These are phyloP conservation scores for Arthrobotrys pseudoclavata DNA, from an alignment of 2,329 filamentous ascomycete species.

Conservation along the genomic window DNA sequence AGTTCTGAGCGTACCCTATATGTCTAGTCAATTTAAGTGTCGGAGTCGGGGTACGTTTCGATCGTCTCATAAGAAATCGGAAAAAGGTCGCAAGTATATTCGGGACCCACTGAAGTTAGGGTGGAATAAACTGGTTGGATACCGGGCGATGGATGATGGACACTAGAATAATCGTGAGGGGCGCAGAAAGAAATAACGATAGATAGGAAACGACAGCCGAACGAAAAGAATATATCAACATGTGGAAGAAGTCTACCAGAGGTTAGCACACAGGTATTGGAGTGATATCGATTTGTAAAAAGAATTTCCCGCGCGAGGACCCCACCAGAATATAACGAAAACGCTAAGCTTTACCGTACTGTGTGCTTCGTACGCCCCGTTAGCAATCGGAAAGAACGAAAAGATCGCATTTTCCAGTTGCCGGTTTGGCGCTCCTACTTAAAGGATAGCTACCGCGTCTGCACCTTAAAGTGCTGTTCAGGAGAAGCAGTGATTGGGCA, in stretches of 20 bases:
- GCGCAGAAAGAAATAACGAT: neutral
- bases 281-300: neutral
- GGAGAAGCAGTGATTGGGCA: conserved; percentile 13
- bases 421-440: conserved; percentile 31
- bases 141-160: no score
- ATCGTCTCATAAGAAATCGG: neutral
- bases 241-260: neutral
- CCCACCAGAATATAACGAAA: neutral
- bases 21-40: neutral
- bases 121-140: no score
- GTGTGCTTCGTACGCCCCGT: conserved; percentile 10
- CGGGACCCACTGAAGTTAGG: no score
- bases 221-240: neutral
- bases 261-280: neutral
- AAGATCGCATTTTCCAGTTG: neutral
- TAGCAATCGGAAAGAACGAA: neutral
- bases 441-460: neutral
- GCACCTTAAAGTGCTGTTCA: neutral
- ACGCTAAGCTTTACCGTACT: neutral
- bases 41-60: neutral
- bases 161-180: neutral
- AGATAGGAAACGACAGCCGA: neutral
- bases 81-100: no score
- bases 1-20: neutral
- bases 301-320: neutral